Conservation (phyloP, 371 early-diverging fungal species). For the Amoeboradix gromovi region DNA sequence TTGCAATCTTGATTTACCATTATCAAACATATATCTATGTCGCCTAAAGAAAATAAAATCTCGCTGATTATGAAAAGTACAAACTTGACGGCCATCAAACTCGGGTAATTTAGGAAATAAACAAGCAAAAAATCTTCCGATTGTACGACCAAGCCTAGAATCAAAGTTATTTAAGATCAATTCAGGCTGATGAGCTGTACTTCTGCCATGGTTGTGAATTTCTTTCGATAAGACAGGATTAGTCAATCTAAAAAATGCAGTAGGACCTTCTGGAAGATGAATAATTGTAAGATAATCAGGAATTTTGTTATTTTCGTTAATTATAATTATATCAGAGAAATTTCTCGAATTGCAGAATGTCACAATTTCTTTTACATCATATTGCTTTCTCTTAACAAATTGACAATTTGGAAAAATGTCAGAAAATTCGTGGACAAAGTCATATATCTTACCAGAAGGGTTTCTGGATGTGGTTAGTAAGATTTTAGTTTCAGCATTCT, state of each 20-base stretch:
- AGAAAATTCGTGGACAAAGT: conserved; percentile 60
- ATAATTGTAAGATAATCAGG: conserved; percentile 47
- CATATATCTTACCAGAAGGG: conserved; percentile 23
- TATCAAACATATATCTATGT: conserved; percentile 45
- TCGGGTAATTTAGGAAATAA: conserved; percentile 87
- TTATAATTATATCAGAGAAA: conserved; percentile 64
- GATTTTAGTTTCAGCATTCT: conserved; percentile 49
- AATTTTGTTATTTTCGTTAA: conserved; percentile 63
- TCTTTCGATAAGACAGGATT: conserved; percentile 39
- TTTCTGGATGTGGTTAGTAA: conserved; percentile 52
- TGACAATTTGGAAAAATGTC: conserved; percentile 68
- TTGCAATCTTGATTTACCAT: conserved; percentile 61
- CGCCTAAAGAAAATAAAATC: conserved; percentile 96
- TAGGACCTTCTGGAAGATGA: conserved; percentile 85
- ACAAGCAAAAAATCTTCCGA: conserved; percentile 82
- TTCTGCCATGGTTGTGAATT: conserved; percentile 50
- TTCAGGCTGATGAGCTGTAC: conserved; percentile 68
- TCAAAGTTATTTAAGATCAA: conserved; percentile 90
- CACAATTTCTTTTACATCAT: conserved; percentile 61
- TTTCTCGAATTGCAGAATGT: conserved; percentile 55
- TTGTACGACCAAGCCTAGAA: conserved; percentile 78
- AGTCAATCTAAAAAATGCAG: conserved; percentile 74
- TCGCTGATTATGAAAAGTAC: conserved; percentile 91
- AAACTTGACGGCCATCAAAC: conserved; percentile 78
- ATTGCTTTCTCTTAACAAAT: conserved; percentile 50